A percentile compares a stretch with the other conserved stretches of the same genome.
Evolutionary conservation across 2,329 filamentous ascomycete species (phyloP).

Genomic region (Atkinsonella texensis): DNA sequence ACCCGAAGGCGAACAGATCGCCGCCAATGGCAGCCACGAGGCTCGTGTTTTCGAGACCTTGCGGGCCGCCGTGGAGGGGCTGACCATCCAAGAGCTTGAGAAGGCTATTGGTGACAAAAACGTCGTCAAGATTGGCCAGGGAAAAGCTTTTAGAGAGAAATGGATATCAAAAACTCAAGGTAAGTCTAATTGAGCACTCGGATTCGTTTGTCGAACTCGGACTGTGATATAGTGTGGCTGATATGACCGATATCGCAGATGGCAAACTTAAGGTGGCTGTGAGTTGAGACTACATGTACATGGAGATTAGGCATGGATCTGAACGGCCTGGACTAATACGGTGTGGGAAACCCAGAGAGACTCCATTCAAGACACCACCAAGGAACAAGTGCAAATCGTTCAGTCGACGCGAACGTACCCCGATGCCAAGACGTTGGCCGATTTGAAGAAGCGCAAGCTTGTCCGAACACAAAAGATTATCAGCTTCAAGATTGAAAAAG

Average conservation of each 20-base stretch:
- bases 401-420: constrained; percentile 52
- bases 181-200: constrained; percentile 24
- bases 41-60: constrained; percentile 71
- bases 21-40: constrained; percentile 66
- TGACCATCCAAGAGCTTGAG: constrained; percentile 67
- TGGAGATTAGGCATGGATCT: not conserved
- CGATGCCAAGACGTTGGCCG: constrained; percentile 65
- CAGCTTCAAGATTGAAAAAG: constrained; percentile 73
- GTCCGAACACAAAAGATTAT: constrained; percentile 74
- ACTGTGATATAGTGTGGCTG: not conserved
- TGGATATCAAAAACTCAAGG: constrained; percentile 54
- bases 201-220: not conserved
- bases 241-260: constrained; percentile 5
- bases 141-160: constrained; percentile 80
- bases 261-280: constrained; percentile 7
- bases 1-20: constrained; percentile 59
- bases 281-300: constrained; percentile 1
- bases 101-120: constrained; percentile 59
- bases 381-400: constrained; percentile 62
- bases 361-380: constrained; percentile 68
- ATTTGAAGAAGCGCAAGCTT: constrained; percentile 87
- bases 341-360: constrained; percentile 35
- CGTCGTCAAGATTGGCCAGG: constrained; percentile 74
- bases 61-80: constrained; percentile 59
- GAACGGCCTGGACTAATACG: not conserved